Conservation (phyloP, 2,329 filamentous ascomycete genomes). For the Endocalyx cinctus region DNA sequence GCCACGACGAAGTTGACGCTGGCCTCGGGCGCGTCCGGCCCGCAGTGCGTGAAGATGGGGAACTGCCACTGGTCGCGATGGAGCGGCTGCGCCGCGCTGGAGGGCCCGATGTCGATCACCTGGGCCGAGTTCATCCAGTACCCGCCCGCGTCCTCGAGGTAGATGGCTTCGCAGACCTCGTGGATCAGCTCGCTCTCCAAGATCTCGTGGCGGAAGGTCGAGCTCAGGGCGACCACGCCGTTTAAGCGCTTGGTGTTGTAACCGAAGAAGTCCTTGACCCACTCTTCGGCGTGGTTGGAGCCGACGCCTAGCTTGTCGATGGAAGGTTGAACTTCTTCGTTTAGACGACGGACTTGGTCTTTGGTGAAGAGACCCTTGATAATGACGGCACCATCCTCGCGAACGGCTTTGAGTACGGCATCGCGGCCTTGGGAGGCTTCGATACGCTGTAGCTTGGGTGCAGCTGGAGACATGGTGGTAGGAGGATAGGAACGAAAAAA, state of each 20-base stretch:
- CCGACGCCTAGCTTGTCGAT: slow-evolving; percentile 14
- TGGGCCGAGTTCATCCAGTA: slow-evolving; percentile 23
- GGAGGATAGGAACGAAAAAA: background rate
- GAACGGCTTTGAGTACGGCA: slow-evolving; percentile 8
- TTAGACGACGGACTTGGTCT: slow-evolving; percentile 16
- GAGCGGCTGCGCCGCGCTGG: slow-evolving; percentile 20
- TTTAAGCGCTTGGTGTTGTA: slow-evolving; percentile 21
- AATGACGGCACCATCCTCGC: slow-evolving; percentile 21
- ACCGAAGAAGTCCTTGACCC: slow-evolving; percentile 21
- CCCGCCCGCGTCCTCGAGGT: slow-evolving; percentile 18
- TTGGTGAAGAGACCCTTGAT: slow-evolving; percentile 20
- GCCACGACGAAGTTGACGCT: slow-evolving; percentile 24
- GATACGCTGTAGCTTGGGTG: slow-evolving; percentile 10
- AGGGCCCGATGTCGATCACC: slow-evolving; percentile 20
- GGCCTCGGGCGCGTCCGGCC: slow-evolving; percentile 20
- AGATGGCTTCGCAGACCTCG: slow-evolving; percentile 18
- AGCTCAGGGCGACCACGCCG: slow-evolving; percentile 17
- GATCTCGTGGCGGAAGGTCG: slow-evolving; percentile 22
- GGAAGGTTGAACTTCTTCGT: slow-evolving; percentile 18
- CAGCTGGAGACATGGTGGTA: slow-evolving; percentile 4
- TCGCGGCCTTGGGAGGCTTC: slow-evolving; percentile 10
- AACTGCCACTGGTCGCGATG: slow-evolving; percentile 26
- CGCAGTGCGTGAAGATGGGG: slow-evolving; percentile 20
- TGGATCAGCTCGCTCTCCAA: slow-evolving; percentile 25
- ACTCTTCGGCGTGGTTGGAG: slow-evolving; percentile 14